These are phyloP conservation scores for Gaertneriomyces semiglobifer DNA, from an alignment of 192 early-diverging fungal species.

Conservation along the genomic window DNA sequence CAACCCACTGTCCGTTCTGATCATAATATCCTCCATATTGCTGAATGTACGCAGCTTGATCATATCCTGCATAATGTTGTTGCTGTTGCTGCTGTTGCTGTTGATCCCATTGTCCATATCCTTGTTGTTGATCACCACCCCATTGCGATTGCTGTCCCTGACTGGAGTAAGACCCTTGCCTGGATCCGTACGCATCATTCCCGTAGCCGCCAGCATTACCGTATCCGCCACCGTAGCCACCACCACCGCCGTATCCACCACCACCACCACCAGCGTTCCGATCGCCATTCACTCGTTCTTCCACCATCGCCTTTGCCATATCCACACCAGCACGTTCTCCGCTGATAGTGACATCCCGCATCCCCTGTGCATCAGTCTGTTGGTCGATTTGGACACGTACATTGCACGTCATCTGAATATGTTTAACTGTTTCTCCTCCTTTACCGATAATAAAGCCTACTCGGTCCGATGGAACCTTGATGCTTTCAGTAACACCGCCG, in stretches of 20 bases:
- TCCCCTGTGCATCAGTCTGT: constrained; percentile 30
- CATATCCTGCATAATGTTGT: no score
- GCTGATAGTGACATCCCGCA: constrained; percentile 41
- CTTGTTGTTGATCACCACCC: constrained; percentile 11
- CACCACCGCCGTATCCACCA: not conserved
- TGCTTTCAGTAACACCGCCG: constrained; percentile 38
- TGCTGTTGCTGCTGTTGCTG: not conserved
- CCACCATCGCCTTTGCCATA: constrained; percentile 41
- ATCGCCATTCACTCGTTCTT: constrained; percentile 25
- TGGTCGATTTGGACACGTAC: constrained; percentile 70
- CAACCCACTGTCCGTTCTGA: not conserved
- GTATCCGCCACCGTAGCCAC: constrained; percentile 16
- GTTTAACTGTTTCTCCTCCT: constrained; percentile 73
- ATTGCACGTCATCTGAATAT: constrained; percentile 70
- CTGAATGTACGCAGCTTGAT: not conserved
- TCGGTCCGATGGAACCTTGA: constrained; percentile 48
- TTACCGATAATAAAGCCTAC: constrained; percentile 79
- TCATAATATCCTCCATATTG: not conserved
- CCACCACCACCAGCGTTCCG: constrained; percentile 4
- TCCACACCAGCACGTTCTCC: constrained; percentile 40
- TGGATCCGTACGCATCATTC: constrained; percentile 4
- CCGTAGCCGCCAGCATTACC: constrained; percentile 13
- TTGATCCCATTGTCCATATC: not conserved
- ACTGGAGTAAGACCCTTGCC: not conserved
- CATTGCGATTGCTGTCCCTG: constrained; percentile 1